Evolutionary conservation across 345 rosid genomes (phyloP), one percentile per base, ranked within the genome.

Genomic region (Punica granatum): DNA sequence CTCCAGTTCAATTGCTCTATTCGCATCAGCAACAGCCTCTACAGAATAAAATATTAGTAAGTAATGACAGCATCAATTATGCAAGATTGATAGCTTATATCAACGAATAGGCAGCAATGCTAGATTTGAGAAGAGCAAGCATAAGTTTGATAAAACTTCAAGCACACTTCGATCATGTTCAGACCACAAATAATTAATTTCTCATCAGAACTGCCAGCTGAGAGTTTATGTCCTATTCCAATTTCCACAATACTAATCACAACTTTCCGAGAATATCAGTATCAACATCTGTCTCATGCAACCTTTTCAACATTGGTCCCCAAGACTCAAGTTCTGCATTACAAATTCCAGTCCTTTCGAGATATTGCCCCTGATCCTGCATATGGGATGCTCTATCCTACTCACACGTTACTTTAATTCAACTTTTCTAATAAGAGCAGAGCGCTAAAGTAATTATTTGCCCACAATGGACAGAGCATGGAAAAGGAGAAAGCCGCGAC

Each of bases 1-100:
- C 43, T 88, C 92, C 90, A 92, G 78, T 77, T 82, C 85, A 64
- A 92, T 83, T 34, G 99, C 94, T 79, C 74, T 81, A 69, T 69
- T 85, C 0, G 98, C 88, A 81, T 92, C 99, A 56, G 87, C 85
- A 61, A 92, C 92, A 21, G 94, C 96, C 79, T 87, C 99, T 95
- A 83, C 77, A 67, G 60, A 78, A 28, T 37, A 8, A 26, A 30
- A 16, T 9, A 59, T 58, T 0, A 37, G 11, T 19, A 21, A 19
- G 31, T 34, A 54, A 36, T 10, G 36, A 21, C 23, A 60, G 30
- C 35, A 59, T n/a, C 26, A 43, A 3, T 8, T 6, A 39, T 33
- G n/a, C 30, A 34, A 46, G 46, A 48, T 39, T 21, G 0, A 21
- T n/a, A 51, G 6, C 54, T 51, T 13, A 51, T n/a, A 16, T 51